Percentiles rank a stretch among this genome's conserved stretches.
Evolutionary conservation across 1,284 basidiomycete species (phyloP).

Genomic region (Ceratobasidium sp.): DNA sequence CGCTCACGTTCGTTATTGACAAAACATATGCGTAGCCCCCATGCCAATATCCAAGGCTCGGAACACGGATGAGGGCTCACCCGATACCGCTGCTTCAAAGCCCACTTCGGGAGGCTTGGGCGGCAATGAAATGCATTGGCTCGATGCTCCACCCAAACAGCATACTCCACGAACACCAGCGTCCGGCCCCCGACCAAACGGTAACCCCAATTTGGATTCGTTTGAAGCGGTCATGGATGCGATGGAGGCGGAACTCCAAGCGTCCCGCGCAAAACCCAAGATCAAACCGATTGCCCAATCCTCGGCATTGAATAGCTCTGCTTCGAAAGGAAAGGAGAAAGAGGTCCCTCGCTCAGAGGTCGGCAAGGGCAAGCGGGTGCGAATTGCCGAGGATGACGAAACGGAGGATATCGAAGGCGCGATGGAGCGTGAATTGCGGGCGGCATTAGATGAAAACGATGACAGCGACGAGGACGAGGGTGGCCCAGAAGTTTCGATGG

Average conservation of each 20-base stretch:
- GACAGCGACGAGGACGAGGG: slow-evolving; percentile 60
- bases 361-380: slow-evolving; percentile 47
- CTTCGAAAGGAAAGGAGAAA: slow-evolving; percentile 53
- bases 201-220: slow-evolving; percentile 76
- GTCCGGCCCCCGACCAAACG: slow-evolving; percentile 36
- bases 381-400: slow-evolving; percentile 55
- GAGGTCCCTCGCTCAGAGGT: slow-evolving; percentile 53
- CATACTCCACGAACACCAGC: slow-evolving; percentile 23
- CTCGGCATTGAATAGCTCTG: neutral
- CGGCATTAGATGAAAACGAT: slow-evolving; percentile 63
- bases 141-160: slow-evolving; percentile 30
- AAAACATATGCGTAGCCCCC: slow-evolving; percentile 61
- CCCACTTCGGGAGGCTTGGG: slow-evolving; percentile 1
- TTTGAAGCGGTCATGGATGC: slow-evolving; percentile 95
- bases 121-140: slow-evolving; percentile 37
- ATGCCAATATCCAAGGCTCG: slow-evolving; percentile 57
- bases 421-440: slow-evolving; percentile 85
- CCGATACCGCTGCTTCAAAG: neutral
- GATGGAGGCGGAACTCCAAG: slow-evolving; percentile 80
- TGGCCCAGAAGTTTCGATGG: slow-evolving; percentile 60
- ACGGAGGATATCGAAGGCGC: slow-evolving; percentile 71
- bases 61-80: neutral
- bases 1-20: neutral
- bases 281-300: slow-evolving; percentile 13
- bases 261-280: slow-evolving; percentile 52